Base-by-base conservation (phyloP, 495 filamentous ascomycete species). In the Penicillium longicatenatum region DNA sequence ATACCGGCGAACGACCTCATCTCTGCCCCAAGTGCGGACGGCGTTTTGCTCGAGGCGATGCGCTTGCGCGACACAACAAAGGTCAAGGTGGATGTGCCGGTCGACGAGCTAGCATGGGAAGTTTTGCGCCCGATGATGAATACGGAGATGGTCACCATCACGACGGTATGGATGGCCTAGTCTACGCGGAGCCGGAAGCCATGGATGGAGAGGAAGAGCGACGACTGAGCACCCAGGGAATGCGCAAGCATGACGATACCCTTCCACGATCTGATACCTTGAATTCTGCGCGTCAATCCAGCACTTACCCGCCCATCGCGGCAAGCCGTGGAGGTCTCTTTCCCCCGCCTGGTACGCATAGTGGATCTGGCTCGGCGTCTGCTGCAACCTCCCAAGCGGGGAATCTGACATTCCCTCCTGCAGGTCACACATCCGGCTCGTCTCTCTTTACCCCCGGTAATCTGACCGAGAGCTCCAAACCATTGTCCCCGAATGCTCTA, bases 51-150 rank as follows among this genome's bases (percentile, higher is more conserved):
- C 88, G 94, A 56, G 94, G 94, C 6, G 94, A 99, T 74, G 94
- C 94, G 16, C 74, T 99, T 22, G 94, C 94, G 29, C 84, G 94
- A 46, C 94, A 99, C 69, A 94, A 90, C 65, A 97, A 98, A 72
- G 94, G 95, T 20, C 91, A 93, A 61, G 94, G 93, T 29, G 94
- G 94, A 30, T 99, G 94, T 69, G 94, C 95, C 21, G 94, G 94
- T 44, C 84, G 94, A 46, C 79, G 94, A 55, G 83, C 89, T 22
- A 98, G 91, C 67, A 88, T 93, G 82, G 89, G 90, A 22, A 88
- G 91, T 69, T 94, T 92, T 68, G 87, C 82, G 5, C 85, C 85
- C 14, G 92, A 95, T 45, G 93, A 93, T 45, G 88, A 92, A 49
- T 84, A 83, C 47, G 82, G 80, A 1, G 89, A 88, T 33, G 66